phyloP scores from a whole-genome alignment of 306 rosid genomes.

The Oxytropis ochrocephala region DNA sequence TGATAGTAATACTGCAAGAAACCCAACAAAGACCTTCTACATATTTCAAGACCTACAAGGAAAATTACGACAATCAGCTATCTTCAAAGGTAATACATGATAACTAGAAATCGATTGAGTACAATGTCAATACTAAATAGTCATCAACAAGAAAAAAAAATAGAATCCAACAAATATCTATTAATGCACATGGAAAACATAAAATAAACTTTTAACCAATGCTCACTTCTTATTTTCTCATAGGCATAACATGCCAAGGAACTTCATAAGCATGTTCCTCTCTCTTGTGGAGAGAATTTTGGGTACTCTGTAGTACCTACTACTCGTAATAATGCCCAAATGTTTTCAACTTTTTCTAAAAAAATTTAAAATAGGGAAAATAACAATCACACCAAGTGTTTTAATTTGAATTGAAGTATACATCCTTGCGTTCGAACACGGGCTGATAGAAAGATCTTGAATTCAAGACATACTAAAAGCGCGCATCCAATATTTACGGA shows the following conservation, averaged over 20 bases:
- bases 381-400: background rate
- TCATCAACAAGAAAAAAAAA: constrained; percentile 5
- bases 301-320: background rate
- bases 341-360: background rate
- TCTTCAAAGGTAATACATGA: constrained; percentile 10
- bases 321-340: background rate
- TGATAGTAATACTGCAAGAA: constrained; percentile 88
- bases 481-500: background rate
- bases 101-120: background rate
- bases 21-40: constrained; percentile 99
- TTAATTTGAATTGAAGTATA: background rate
- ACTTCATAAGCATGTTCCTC: background rate
- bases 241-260: constrained; percentile 4
- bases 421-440: background rate
- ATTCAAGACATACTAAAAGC: constrained; percentile 1
- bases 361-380: background rate
- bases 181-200: background rate
- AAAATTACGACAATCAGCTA: constrained; percentile 17
- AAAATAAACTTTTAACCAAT: background rate
- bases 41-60: constrained; percentile 71
- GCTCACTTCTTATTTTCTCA: background rate
- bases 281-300: background rate
- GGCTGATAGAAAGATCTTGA: background rate
- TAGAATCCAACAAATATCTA: constrained; percentile 1
- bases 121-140: background rate